These are phyloP conservation scores for Termitomyces sp. DNA, from an alignment of 768 basidiomycete genomes.

Conservation along the genomic window DNA sequence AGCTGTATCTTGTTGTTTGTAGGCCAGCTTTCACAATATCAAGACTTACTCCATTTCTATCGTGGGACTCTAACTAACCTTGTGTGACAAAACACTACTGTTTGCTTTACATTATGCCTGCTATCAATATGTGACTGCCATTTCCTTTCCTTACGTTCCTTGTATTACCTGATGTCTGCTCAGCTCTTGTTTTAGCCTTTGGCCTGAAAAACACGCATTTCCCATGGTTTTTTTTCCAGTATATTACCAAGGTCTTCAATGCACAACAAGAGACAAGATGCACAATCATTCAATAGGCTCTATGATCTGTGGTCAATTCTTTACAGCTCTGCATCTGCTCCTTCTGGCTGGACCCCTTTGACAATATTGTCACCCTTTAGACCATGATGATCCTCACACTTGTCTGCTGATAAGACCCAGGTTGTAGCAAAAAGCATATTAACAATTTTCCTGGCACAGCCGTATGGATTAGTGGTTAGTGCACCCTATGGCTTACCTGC, in stretches of 20 bases:
- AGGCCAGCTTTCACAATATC: too few relatives aligned
- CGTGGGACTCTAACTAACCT: too few relatives aligned
- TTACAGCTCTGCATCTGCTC: slow-evolving; percentile 14
- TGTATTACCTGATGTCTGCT: neutral
- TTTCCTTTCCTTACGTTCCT: slow-evolving; percentile 1
- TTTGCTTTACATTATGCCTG: neutral
- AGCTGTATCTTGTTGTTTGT: too few relatives aligned
- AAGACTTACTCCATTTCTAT: too few relatives aligned
- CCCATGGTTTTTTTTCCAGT: neutral
- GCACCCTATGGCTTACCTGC: too few relatives aligned
- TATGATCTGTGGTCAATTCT: slow-evolving; percentile 10
- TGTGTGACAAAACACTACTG: too few relatives aligned
- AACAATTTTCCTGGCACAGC: too few relatives aligned
- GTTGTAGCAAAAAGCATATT: too few relatives aligned
- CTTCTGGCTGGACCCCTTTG: slow-evolving; percentile 12
- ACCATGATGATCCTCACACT: slow-evolving; percentile 7
- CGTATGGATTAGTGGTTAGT: too few relatives aligned
- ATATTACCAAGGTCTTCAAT: neutral
- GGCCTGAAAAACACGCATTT: neutral
- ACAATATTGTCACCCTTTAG: slow-evolving; percentile 11
- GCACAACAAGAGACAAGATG: slow-evolving; percentile 12
- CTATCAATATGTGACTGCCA: neutral
- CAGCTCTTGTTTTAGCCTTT: neutral
- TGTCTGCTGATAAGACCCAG: too few relatives aligned
- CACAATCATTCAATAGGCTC: slow-evolving; percentile 14